Evolutionary conservation across 768 basidiomycete genomes (phyloP), one percentile per base, ranked within the genome.

Genomic region (Gloeostereum incarnatum): DNA sequence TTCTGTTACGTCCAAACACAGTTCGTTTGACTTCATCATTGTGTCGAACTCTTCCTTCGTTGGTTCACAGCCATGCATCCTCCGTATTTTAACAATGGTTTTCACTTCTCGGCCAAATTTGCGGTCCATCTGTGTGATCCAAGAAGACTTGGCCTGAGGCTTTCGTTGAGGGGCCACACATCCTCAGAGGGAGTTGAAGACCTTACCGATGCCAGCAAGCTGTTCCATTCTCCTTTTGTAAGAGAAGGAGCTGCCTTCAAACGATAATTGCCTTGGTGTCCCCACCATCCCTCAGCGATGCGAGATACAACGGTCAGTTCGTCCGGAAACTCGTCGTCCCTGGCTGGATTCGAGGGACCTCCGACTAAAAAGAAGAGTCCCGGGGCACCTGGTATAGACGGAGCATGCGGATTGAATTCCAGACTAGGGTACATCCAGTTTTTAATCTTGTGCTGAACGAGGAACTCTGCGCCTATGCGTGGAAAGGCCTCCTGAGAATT

Each of bases 341-440:
- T 9, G 36, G 25, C 3, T n/a, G 6, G 14, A 4, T 20, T 19
- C 3, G 20, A 14, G 3, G 16, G 16, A 8, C 8, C n/a, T 4
- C 27, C 40, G 0, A 36, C 32, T n/a, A 38, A 3, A 22, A 62
- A 62, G 38, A 46, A 59, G 1, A 68, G 40, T 0, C 66, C 65
- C 0, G 54, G 56, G 0, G 53, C 51, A 0, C 65, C 63, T 0
- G 63, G 59, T 8, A 56, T 27, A 36, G 57, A 42, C 2, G 63
- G 66, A 6, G 55, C 62, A 16, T 62, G 49, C 1, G 62, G 61
- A 27, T 65, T 58, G 27, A 50, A 54, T 1, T 41, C 32, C 1
- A 58, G 47, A 35, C 56, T 58, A 1, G 57, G 45, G 40, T 52
- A 68, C 52, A 58, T 53, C 38, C 63, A 65, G 19, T 61, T 51